A percentile compares a stretch with the other conserved stretches of the same genome.
phyloP scores from a whole-genome alignment of 208 protist species.

The Acanthamoeba sp. region DNA sequence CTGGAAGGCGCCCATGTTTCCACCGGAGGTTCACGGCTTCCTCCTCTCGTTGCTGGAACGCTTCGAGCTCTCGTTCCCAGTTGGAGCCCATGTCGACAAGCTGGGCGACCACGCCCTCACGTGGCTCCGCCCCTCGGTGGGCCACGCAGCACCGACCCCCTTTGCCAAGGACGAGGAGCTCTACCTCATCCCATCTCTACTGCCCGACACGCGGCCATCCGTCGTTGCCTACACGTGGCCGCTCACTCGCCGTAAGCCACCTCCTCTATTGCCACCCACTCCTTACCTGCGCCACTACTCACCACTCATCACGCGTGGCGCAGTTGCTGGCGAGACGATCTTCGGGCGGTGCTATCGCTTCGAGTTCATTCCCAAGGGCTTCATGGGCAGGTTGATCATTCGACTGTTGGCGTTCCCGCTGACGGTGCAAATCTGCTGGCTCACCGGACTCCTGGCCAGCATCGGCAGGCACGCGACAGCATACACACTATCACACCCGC shows the following conservation, averaged over 20 bases:
- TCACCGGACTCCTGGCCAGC: neutral
- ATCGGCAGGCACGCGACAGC: neutral
- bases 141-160: too few species aligned
- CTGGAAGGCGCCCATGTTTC: slow-evolving; percentile 50
- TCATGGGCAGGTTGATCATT: slow-evolving; percentile 5
- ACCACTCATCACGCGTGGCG: neutral
- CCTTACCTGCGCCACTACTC: neutral
- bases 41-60: slow-evolving; percentile 23
- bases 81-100: neutral
- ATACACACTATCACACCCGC: neutral
- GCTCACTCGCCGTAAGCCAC: neutral
- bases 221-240: neutral
- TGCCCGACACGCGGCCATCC: neutral
- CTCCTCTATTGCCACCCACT: neutral
- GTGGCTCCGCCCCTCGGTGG: neutral
- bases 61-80: slow-evolving; percentile 49
- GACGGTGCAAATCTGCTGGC: neutral
- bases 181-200: slow-evolving; percentile 8
- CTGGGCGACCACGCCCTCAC: slow-evolving; percentile 23
- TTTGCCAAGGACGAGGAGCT: neutral
- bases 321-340: neutral
- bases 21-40: slow-evolving; percentile 13
- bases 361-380: slow-evolving; percentile 41
- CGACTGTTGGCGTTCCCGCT: neutral
- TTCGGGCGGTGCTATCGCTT: slow-evolving; percentile 13